Evolutionary conservation across 1,284 basidiomycete species (phyloP).

Genomic region (Trametes sp.): DNA sequence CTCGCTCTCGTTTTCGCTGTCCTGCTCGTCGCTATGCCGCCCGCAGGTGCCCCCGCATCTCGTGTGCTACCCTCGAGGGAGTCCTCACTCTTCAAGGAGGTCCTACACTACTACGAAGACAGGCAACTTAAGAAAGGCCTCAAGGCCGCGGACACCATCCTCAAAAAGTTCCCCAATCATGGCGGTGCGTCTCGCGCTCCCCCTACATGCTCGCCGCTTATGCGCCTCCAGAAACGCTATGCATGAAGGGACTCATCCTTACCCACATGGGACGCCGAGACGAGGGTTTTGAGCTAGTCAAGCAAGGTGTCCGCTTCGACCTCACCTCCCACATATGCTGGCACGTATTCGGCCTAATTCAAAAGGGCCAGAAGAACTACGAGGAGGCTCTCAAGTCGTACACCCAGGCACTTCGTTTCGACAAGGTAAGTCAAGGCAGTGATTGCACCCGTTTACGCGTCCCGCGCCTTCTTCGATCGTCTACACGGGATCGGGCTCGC

Average conservation of each 20-base stretch:
- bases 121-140: slow-evolving; percentile 91
- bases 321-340: slow-evolving; percentile 96
- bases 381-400: slow-evolving; percentile 90
- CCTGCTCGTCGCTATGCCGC: slow-evolving; percentile 39
- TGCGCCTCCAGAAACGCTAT: slow-evolving; percentile 77
- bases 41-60: slow-evolving; percentile 48
- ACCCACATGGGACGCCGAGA: slow-evolving; percentile 87
- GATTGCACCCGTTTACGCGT: slow-evolving; percentile 6
- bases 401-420: slow-evolving; percentile 83
- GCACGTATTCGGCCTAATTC: slow-evolving; percentile 96
- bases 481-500: background rate
- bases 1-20: background rate
- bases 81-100: slow-evolving; percentile 85
- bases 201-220: slow-evolving; percentile 1
- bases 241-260: slow-evolving; percentile 92
- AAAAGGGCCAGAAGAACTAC: slow-evolving; percentile 92
- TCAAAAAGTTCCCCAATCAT: slow-evolving; percentile 96
- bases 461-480: background rate
- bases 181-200: slow-evolving; percentile 68
- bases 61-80: slow-evolving; percentile 83
- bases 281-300: slow-evolving; percentile 86
- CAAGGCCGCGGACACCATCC: slow-evolving; percentile 92
- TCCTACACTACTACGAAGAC: slow-evolving; percentile 91
- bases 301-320: slow-evolving; percentile 89
- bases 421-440: slow-evolving; percentile 69